Evolutionary conservation across 306 rosid genomes (phyloP).

Genomic region (Acacia confusa): DNA sequence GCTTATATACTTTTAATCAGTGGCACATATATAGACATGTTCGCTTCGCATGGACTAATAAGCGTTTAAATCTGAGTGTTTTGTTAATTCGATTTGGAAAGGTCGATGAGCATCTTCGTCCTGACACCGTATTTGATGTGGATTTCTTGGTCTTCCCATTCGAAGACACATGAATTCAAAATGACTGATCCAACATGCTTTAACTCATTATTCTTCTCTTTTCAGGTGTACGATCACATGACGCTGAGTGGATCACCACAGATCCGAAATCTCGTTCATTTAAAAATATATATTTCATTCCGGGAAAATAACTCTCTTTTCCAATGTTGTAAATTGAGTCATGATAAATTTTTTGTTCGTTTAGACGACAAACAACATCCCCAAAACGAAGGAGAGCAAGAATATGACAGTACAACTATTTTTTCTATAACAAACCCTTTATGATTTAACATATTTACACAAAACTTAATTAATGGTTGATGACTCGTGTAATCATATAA

Average conservation of each 20-base stretch:
- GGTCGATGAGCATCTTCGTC: not conserved
- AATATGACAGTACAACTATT: not conserved
- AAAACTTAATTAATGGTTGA: not conserved
- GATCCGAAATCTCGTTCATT: slow-evolving; percentile 2
- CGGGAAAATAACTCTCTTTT: not conserved
- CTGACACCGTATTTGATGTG: not conserved
- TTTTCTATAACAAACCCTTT: not conserved
- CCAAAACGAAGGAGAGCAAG: not conserved
- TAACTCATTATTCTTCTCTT: not conserved
- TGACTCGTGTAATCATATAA: not conserved
- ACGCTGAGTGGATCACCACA: slow-evolving; percentile 23
- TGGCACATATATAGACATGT: not conserved
- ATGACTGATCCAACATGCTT: slow-evolving; percentile 24
- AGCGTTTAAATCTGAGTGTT: not conserved
- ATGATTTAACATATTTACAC: not conserved
- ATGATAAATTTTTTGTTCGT: not conserved
- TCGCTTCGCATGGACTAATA: not conserved
- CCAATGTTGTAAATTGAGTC: slow-evolving; percentile 3
- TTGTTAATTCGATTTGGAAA: not conserved
- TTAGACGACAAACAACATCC: slow-evolving; percentile 11
- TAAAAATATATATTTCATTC: slow-evolving; percentile 6
- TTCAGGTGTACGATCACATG: slow-evolving; percentile 22
- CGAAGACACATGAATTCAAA: slow-evolving; percentile 33
- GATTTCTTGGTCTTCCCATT: slow-evolving; percentile 27
- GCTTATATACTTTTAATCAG: not conserved